phyloP scores from a whole-genome alignment of 2,329 filamentous ascomycete genomes.

The Colletotrichum spaethianum region DNA sequence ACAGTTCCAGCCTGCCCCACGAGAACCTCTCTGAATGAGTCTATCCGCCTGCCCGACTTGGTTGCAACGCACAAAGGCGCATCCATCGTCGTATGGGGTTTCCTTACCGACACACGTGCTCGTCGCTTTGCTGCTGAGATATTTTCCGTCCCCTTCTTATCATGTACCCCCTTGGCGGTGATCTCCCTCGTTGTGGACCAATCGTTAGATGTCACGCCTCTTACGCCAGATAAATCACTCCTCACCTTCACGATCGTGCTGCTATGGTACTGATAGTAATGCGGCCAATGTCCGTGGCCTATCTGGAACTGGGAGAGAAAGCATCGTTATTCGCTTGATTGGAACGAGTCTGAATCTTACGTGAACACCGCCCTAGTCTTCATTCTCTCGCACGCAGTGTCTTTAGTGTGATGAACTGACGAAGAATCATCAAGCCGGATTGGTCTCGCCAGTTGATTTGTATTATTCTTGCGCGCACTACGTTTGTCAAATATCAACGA shows the following conservation, averaged over 20 bases:
- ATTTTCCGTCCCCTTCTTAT: conserved; percentile 8
- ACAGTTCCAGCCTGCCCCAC: conserved; percentile 1
- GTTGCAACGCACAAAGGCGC: not conserved
- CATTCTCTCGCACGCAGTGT: too few species aligned
- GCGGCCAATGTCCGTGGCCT: not conserved
- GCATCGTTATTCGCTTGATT: not conserved
- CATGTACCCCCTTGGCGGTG: conserved; percentile 2
- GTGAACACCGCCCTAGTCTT: not conserved
- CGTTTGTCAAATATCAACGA: not conserved
- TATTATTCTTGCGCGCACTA: not conserved
- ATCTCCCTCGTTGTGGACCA: conserved; percentile 3
- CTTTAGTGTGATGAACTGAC: not conserved
- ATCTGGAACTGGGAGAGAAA: not conserved
- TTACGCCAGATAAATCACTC: conserved; percentile 10
- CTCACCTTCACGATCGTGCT: conserved; percentile 1
- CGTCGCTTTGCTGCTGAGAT: conserved; percentile 3
- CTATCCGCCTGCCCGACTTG: conserved; percentile 8
- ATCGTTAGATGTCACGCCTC: conserved; percentile 22
- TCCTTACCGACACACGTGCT: conserved; percentile 22
- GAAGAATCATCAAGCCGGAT: not conserved
- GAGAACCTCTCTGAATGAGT: not conserved
- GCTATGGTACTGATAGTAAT: not conserved
- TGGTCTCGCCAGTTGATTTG: too few species aligned
- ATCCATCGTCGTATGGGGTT: conserved; percentile 15
- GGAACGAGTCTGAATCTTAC: not conserved